Conservation (phyloP, 306 rosid species). For the apple (Malus domestica) region ASM211411v1 NC_041796.1:30637501-30638000, state of each 20-base stretch:
- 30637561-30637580: slow-evolving; percentile 24
- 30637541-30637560: neutral
- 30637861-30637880: neutral
- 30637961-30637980: neutral
- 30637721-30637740: slow-evolving; percentile 19
- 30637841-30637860: slow-evolving; percentile 4
- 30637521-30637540: neutral
- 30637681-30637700: slow-evolving; percentile 13
- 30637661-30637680: neutral
- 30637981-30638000: neutral
- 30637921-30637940: neutral
- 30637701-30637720: slow-evolving; percentile 28
- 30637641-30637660: slow-evolving; percentile 1
- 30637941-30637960: neutral
- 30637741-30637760: slow-evolving; percentile 18
- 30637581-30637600: slow-evolving; percentile 11
- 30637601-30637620: neutral
- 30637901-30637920: neutral
- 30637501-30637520: neutral
- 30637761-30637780: slow-evolving; percentile 6
- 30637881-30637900: neutral
- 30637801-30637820: neutral
- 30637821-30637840: neutral
- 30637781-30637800: neutral
- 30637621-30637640: slow-evolving; percentile 10